Evolutionary conservation across 2,329 filamentous ascomycete species (phyloP).

Genomic region (Fusarium sp.): DNA sequence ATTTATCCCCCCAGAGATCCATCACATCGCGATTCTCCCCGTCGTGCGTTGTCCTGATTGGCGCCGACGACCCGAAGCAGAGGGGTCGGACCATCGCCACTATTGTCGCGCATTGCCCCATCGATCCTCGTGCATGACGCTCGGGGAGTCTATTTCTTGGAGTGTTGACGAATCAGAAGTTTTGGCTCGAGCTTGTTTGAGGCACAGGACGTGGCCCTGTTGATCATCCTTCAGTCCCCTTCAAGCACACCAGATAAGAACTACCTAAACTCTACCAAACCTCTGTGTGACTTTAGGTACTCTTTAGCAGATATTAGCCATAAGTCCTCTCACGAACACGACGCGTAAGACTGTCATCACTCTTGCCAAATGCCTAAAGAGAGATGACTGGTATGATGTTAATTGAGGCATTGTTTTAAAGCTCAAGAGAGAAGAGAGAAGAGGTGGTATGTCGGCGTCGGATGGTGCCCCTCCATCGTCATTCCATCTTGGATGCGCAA

Average conservation of each 20-base stretch:
- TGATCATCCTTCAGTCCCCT: not conserved
- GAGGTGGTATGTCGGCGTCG: conserved; percentile 12
- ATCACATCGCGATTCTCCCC: conserved; percentile 37
- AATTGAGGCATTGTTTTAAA: not conserved
- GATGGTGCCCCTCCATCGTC: conserved; percentile 7
- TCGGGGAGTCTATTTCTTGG: conserved; percentile 37
- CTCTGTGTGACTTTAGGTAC: too few relatives aligned
- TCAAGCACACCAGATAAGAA: too few relatives aligned
- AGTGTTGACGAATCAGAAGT: conserved; percentile 26
- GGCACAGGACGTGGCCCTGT: conserved; percentile 11
- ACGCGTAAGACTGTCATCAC: not conserved
- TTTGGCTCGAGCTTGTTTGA: conserved; percentile 30
- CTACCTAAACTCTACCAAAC: too few relatives aligned
- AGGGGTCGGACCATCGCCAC: conserved; percentile 41
- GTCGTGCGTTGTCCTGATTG: conserved; percentile 24
- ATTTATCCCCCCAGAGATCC: not conserved
- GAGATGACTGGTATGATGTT: not conserved
- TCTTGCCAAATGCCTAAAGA: fast-evolving
- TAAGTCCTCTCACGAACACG: too few relatives aligned
- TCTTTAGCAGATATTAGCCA: too few relatives aligned
- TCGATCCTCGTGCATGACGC: conserved; percentile 42
- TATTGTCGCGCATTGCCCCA: conserved; percentile 38
- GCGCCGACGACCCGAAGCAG: conserved; percentile 43
- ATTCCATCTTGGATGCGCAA: conserved; percentile 1
- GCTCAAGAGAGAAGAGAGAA: not conserved